A percentile compares a stretch with the other conserved stretches of the same genome.
Conservation (phyloP, 139 green algal species). For the Axilococcus clingmanii region DNA sequence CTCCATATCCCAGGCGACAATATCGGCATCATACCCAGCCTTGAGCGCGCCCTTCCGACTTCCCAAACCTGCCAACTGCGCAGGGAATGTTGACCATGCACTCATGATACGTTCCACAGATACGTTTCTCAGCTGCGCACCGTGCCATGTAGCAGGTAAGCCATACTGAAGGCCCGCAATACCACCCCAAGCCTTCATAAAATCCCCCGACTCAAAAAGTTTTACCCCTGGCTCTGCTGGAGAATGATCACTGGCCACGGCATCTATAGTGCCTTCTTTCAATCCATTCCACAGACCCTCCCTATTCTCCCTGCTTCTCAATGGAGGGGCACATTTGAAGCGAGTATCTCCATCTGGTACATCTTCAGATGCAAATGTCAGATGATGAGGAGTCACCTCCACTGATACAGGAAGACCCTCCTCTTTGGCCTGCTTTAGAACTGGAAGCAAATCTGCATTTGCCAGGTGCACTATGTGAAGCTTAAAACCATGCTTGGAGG, state of each 20-base stretch:
- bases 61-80: slow-evolving; percentile 45
- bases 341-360: slow-evolving; percentile 57
- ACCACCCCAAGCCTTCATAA: slow-evolving; percentile 85
- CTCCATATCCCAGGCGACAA: slow-evolving; percentile 80
- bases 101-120: slow-evolving; percentile 5
- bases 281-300: slow-evolving; percentile 43
- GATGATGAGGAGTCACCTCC: slow-evolving; percentile 91
- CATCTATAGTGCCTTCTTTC: slow-evolving; percentile 41
- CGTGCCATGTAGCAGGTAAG: slow-evolving; percentile 74
- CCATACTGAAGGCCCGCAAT: slow-evolving; percentile 85
- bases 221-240: slow-evolving; percentile 68
- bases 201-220: slow-evolving; percentile 69
- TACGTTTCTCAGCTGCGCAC: slow-evolving; percentile 9
- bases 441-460: slow-evolving; percentile 16
- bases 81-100: slow-evolving; percentile 35
- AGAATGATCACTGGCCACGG: slow-evolving; percentile 85
- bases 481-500: slow-evolving; percentile 25
- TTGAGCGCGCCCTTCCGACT: slow-evolving; percentile 57
- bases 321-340: slow-evolving; percentile 84
- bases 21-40: slow-evolving; percentile 70
- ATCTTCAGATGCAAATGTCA: slow-evolving; percentile 70
- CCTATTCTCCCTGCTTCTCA: slow-evolving; percentile 55
- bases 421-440: slow-evolving; percentile 24
- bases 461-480: slow-evolving; percentile 16
- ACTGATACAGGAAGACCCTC: slow-evolving; percentile 61